A percentile compares a stretch with the other conserved stretches of the same genome.
These are phyloP conservation scores for Capsella bursapastoris DNA, from an alignment of 345 rosid genomes.

Conservation along the genomic window DNA sequence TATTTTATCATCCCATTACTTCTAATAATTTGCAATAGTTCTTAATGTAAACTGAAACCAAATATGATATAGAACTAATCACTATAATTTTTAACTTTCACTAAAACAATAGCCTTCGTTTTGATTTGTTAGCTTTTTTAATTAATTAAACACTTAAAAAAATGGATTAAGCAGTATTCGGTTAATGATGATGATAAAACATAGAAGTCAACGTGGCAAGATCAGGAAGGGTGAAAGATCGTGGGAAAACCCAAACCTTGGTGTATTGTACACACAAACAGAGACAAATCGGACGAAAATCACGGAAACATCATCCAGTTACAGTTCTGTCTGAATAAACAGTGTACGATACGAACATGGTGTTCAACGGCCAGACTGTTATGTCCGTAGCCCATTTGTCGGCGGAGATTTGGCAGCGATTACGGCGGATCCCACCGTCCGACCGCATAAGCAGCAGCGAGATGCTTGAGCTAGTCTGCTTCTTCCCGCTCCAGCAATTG, in stretches of 20 bases:
- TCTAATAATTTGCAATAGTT: neutral
- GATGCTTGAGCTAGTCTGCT: conserved; percentile 71
- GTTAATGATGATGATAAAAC: neutral
- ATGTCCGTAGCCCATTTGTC: conserved; percentile 61
- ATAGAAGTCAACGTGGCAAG: conserved; percentile 33
- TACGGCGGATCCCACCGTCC: conserved; percentile 49
- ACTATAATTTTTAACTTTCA: neutral
- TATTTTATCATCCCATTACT: neutral
- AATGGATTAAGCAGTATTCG: neutral
- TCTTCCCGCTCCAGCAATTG: conserved; percentile 68
- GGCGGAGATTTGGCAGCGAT: conserved; percentile 58
- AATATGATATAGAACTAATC: neutral
- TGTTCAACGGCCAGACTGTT: conserved; percentile 58
- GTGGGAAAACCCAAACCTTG: neutral
- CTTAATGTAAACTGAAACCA: neutral
- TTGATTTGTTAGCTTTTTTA: no score
- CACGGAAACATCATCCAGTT: conserved; percentile 17
- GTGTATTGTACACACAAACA: conserved; percentile 11
- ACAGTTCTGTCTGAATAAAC: conserved; percentile 1
- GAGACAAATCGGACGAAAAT: neutral
- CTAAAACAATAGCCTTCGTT: neutral
- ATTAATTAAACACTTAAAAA: neutral
- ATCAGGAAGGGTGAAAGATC: conserved; percentile 16
- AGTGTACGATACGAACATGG: conserved; percentile 45
- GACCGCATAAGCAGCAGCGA: conserved; percentile 59